These are phyloP conservation scores for Cenchrus fungigraminus DNA, from an alignment of 176 grass and related monocot genomes.

Conservation along the genomic window DNA sequence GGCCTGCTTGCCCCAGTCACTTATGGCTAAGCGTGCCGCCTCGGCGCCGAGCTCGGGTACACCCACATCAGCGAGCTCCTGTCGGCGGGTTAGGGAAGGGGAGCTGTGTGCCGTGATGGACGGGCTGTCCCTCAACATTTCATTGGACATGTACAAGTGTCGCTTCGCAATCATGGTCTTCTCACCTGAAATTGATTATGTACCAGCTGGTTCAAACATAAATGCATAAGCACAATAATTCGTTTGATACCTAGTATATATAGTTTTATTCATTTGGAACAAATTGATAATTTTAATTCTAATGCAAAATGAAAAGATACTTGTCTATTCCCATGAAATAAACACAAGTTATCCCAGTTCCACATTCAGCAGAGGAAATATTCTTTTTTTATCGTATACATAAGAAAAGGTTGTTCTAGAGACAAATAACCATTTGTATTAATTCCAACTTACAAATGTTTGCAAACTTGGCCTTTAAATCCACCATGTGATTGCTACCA, in stretches of 20 bases:
- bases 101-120: conserved; percentile 54
- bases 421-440: too few relatives aligned
- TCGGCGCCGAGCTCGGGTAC: conserved; percentile 46
- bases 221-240: not conserved
- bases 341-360: not conserved
- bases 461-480: conserved; percentile 19
- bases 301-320: not conserved
- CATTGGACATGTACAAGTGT: conserved; percentile 48
- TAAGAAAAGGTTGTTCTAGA: not conserved
- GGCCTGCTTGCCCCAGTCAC: conserved; percentile 57
- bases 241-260: not conserved
- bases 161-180: conserved; percentile 63
- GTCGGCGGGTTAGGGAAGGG: conserved; percentile 55
- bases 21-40: conserved; percentile 54
- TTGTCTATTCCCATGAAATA: not conserved
- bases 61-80: conserved; percentile 53
- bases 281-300: not conserved
- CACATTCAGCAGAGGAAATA: not conserved
- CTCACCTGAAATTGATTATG: conserved; percentile 35
- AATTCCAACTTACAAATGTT: conserved; percentile 10
- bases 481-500: conserved; percentile 15
- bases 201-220: not conserved
- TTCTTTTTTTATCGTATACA: not conserved
- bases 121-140: conserved; percentile 51
- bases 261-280: not conserved